A percentile compares a stretch with the other conserved stretches of the same genome.
phyloP scores from a whole-genome alignment of 306 rosid species.

The Quillaja saponaria region DNA sequence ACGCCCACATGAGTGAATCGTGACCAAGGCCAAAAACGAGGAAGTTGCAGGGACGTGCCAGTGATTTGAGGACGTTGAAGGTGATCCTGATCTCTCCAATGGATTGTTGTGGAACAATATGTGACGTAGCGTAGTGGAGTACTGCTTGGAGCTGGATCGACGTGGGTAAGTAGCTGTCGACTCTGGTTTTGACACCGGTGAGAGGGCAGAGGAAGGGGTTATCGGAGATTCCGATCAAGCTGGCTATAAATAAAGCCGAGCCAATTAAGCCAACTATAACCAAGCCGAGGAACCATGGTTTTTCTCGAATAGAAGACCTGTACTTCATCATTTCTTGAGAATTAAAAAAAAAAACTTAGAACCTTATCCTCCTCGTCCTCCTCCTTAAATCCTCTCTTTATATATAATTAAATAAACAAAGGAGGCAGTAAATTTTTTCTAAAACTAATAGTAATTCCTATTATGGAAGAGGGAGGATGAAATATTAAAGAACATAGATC shows the following conservation, averaged over 20 bases:
- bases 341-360: too few relatives aligned
- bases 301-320: constrained; percentile 31
- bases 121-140: constrained; percentile 88
- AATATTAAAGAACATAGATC: too few relatives aligned
- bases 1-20: constrained; percentile 95
- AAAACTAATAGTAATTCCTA: too few relatives aligned
- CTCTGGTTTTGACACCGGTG: constrained; percentile 14
- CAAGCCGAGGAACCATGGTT: constrained; percentile 43
- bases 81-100: constrained; percentile 62
- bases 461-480: too few relatives aligned
- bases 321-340: constrained; percentile 34
- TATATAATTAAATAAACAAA: too few relatives aligned
- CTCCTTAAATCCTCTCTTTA: too few relatives aligned
- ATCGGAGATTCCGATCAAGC: constrained; percentile 33
- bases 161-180: constrained; percentile 22
- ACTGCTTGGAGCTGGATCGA: constrained; percentile 58
- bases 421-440: too few relatives aligned
- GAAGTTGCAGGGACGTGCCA: constrained; percentile 63
- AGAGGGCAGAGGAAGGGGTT: constrained; percentile 40
- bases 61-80: constrained; percentile 55
- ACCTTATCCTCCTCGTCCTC: too few relatives aligned
- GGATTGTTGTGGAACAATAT: constrained; percentile 68
- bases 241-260: constrained; percentile 41
- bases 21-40: constrained; percentile 87
- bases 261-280: constrained; percentile 49